Evolutionary conservation across 176 grass and related monocot species (phyloP).

Genomic region (Phyllostachys edulis): DNA sequence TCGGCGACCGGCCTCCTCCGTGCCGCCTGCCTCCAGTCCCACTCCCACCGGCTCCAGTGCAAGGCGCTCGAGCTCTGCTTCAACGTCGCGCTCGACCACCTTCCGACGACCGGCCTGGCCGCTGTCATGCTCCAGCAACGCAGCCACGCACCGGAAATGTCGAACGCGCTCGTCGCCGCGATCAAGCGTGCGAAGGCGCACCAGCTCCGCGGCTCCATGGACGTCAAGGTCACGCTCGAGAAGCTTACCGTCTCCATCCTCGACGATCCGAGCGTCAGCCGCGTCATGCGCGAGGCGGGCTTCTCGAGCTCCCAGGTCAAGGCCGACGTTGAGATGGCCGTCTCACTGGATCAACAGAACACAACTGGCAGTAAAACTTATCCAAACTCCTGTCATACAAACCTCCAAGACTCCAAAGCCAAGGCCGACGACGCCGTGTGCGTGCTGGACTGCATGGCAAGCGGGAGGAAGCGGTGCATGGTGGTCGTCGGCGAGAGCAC

Average conservation of each 20-base stretch:
- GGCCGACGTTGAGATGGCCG: slow-evolving; percentile 55
- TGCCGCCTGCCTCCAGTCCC: slow-evolving; percentile 62
- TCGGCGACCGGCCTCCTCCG: not conserved
- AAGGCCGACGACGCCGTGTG: slow-evolving; percentile 30
- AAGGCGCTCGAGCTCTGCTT: slow-evolving; percentile 73
- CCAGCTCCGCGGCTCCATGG: no score
- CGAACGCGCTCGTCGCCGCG: no score
- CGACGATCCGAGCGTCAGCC: slow-evolving; percentile 75
- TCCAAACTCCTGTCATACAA: no score
- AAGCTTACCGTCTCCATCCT: slow-evolving; percentile 78
- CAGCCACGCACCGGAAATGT: no score
- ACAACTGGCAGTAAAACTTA: not conserved
- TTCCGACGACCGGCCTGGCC: slow-evolving; percentile 28
- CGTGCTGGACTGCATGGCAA: slow-evolving; percentile 58
- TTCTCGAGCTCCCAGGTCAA: slow-evolving; percentile 80
- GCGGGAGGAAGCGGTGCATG: slow-evolving; percentile 31
- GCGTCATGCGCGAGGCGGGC: slow-evolving; percentile 80
- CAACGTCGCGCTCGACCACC: slow-evolving; percentile 78
- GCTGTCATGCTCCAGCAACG: no score
- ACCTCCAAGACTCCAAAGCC: not conserved
- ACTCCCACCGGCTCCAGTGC: slow-evolving; percentile 48
- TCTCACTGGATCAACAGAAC: not conserved
- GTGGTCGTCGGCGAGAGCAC: slow-evolving; percentile 56
- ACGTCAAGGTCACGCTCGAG: slow-evolving; percentile 26
- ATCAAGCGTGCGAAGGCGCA: no score